A percentile compares a stretch with the other conserved stretches of the same genome.
Conservation (phyloP, 2,329 filamentous ascomycete species). For the Beauveria sp. region DNA sequence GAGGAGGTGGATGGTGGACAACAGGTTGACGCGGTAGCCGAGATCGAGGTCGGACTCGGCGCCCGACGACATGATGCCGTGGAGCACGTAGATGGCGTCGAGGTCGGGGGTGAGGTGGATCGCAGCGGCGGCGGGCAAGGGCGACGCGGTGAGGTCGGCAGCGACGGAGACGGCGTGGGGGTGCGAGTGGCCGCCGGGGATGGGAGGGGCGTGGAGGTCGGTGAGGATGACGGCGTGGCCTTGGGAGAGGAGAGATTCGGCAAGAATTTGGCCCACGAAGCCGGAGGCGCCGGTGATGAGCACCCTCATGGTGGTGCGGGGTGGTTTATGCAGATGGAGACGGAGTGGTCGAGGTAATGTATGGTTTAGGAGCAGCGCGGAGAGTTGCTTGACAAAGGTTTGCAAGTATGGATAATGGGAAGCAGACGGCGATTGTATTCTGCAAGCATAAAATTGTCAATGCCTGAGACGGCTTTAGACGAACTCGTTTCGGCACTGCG, state of each 20-base stretch:
- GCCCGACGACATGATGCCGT: constrained; percentile 56
- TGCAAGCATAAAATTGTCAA: no score
- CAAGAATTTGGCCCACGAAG: constrained; percentile 54
- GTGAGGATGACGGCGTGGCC: constrained; percentile 41
- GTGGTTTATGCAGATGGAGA: neutral
- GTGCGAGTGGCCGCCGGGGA: constrained; percentile 27
- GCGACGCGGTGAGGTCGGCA: constrained; percentile 10
- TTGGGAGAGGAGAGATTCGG: constrained; percentile 40
- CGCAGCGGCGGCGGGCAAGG: neutral
- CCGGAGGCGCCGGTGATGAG: constrained; percentile 55
- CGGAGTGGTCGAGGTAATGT: no score
- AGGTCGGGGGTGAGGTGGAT: constrained; percentile 19
- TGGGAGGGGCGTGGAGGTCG: constrained; percentile 43
- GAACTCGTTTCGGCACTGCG: neutral
- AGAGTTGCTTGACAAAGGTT: neutral
- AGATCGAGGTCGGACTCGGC: constrained; percentile 49
- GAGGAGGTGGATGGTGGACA: constrained; percentile 44
- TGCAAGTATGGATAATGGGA: neutral
- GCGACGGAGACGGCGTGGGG: constrained; percentile 13
- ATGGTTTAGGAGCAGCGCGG: no score
- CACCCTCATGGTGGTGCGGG: constrained; percentile 23
- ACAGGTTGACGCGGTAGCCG: constrained; percentile 48
- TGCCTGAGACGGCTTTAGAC: neutral
- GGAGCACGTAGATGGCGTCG: constrained; percentile 47
- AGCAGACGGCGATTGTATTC: no score